Evolutionary conservation across 495 filamentous ascomycete genomes (phyloP), one percentile per base, ranked within the genome.

Genomic region (Chaetomium cochliodes): DNA sequence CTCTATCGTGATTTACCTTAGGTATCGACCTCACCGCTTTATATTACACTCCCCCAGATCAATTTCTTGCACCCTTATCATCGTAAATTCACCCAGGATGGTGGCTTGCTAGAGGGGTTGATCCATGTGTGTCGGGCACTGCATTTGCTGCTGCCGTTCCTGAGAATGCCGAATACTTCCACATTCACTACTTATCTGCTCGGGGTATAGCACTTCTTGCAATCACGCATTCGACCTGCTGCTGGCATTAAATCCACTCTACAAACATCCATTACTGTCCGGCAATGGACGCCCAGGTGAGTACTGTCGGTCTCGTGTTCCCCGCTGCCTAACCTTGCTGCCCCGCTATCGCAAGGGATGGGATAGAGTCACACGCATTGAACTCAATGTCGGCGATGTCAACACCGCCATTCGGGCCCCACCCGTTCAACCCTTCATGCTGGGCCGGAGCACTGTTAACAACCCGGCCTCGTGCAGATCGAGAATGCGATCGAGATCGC

Each of bases 401-500:
- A 11, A 12, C 33, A 37, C 33, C 33, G 33, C 33, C 33, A 11
- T 37, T 3, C 33, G 33, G 33, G 5, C 33, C 33, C 33, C 33
- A 37, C 5, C 8, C 8, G 5, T 37, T 37, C 8, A 37, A 37
- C 33, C 33, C 3, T 37, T 37, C 33, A 6, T 9, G 33, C 23
- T 41, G 39, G 53, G 8, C 44, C n/a, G n/a, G 8, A 50, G 46
- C 20, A 5, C 46, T 50, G 20, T 20, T 65, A 53, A 56, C 58
- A 16, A 44, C 18, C 37, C 46, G 44, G n/a, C 33, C 49, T 41
- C 25, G n/a, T 63, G 58, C 73, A 97, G 92, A 87, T 97, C 77
- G 88, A 92, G 77, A 92, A 89, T 77, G 92, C 92, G 76, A 93
- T 97, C 79, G 85, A 94, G 75, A 92, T 96, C 80, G 90, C 90